Evolutionary conservation across 2,329 filamentous ascomycete genomes (phyloP).

Genomic region (Calcarisporium arbuscula): DNA sequence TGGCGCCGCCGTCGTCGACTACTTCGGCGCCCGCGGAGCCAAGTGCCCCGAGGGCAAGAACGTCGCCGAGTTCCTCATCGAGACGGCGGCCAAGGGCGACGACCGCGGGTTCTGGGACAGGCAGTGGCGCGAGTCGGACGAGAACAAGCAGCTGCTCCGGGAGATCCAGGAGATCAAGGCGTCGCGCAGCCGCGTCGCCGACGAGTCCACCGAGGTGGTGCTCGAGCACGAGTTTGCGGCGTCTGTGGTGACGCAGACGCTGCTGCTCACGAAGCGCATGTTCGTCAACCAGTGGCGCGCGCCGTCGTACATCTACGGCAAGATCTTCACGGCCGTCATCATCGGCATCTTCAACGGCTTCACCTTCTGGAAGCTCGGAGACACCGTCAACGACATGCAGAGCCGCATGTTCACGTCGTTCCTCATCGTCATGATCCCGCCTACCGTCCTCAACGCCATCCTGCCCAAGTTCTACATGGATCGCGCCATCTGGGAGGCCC

Average conservation of each 20-base stretch:
- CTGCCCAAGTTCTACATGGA: constrained; percentile 75
- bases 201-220: constrained; percentile 13
- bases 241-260: constrained; percentile 54
- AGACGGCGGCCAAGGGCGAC: constrained; percentile 33
- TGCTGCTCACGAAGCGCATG: constrained; percentile 60
- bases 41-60: constrained; percentile 53
- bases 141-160: constrained; percentile 50
- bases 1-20: constrained; percentile 37
- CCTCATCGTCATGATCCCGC: constrained; percentile 58
- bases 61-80: constrained; percentile 43
- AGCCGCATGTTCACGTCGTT: constrained; percentile 72
- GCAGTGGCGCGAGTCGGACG: constrained; percentile 62
- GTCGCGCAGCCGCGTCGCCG: constrained; percentile 9
- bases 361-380: constrained; percentile 66
- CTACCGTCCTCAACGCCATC: constrained; percentile 65
- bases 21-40: constrained; percentile 55
- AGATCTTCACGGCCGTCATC: constrained; percentile 65
- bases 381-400: constrained; percentile 63
- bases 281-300: constrained; percentile 72
- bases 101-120: constrained; percentile 59
- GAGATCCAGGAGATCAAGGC: constrained; percentile 59
- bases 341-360: constrained; percentile 75
- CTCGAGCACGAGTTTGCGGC: constrained; percentile 56
- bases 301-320: constrained; percentile 70
- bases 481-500: constrained; percentile 64